phyloP scores from a whole-genome alignment of 441 rosid species.

The Gossypium davidsonii region DNA sequence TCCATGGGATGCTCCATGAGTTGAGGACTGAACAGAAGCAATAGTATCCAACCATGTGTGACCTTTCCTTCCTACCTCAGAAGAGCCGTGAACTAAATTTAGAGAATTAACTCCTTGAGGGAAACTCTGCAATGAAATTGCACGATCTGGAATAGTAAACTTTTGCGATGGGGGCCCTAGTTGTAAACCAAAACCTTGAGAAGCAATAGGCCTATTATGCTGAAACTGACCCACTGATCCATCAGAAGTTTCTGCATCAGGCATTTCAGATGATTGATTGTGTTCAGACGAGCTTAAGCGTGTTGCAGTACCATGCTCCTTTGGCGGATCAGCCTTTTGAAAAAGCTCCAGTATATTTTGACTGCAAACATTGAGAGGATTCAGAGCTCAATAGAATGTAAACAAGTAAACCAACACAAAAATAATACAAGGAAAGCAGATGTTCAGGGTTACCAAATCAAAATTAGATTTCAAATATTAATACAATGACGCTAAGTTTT shows the following conservation, averaged over 20 bases:
- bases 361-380: conserved; percentile 30
- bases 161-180: conserved; percentile 75
- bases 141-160: conserved; percentile 31
- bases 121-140: conserved; percentile 34
- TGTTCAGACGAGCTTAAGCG: conserved; percentile 38
- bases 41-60: conserved; percentile 38
- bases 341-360: conserved; percentile 81
- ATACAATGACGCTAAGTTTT: not conserved
- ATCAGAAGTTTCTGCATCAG: conserved; percentile 45
- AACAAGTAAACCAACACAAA: not conserved
- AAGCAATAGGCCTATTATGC: conserved; percentile 42
- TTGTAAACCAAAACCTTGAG: conserved; percentile 75
- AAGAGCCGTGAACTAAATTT: conserved; percentile 22
- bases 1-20: conserved; percentile 35
- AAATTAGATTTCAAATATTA: not conserved
- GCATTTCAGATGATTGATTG: conserved; percentile 34
- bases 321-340: conserved; percentile 65
- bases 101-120: conserved; percentile 26
- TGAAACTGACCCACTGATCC: conserved; percentile 43
- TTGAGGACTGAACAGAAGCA: conserved; percentile 37
- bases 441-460: not conserved
- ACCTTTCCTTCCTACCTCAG: conserved; percentile 35
- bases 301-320: conserved; percentile 35
- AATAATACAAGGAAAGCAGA: not conserved
- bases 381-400: not conserved